Evolutionary conservation across 129 eudicot genomes (phyloP).

Genomic region (Kitagawia praeruptora): DNA sequence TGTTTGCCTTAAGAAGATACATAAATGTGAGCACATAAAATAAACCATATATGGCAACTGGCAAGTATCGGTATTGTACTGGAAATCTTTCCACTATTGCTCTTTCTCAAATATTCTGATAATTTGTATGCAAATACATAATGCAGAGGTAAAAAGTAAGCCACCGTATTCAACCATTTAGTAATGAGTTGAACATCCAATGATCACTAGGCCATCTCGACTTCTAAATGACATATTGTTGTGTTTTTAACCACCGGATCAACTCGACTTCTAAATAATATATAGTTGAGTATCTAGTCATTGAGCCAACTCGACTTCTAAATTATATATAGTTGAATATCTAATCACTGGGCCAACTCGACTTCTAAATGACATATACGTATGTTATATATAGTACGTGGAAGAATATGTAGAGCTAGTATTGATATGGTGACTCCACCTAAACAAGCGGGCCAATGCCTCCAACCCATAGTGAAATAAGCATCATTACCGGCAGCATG

Average conservation of each 20-base stretch:
- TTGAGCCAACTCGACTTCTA: no score
- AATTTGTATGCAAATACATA: no score
- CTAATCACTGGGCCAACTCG: no score
- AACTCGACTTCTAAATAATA: no score
- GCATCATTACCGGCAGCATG: conserved; percentile 9
- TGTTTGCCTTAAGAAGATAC: neutral
- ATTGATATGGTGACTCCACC: neutral
- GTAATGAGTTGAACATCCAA: no score
- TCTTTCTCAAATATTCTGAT: neutral
- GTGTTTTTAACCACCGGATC: no score
- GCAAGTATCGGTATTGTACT: neutral
- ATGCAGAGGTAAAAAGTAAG: no score
- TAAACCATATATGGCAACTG: neutral
- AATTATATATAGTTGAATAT: no score
- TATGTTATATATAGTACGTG: neutral
- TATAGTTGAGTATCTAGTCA: no score
- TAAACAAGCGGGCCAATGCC: neutral
- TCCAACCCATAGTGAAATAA: neutral
- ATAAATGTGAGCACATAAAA: neutral
- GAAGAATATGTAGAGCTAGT: neutral
- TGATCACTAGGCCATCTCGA: no score
- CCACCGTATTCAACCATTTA: no score
- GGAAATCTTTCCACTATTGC: neutral
- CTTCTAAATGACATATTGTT: no score
- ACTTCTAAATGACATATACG: neutral